Evolutionary conservation across 257 asterid genomes (phyloP).

Genomic region (Anisodus acutangulus): DNA sequence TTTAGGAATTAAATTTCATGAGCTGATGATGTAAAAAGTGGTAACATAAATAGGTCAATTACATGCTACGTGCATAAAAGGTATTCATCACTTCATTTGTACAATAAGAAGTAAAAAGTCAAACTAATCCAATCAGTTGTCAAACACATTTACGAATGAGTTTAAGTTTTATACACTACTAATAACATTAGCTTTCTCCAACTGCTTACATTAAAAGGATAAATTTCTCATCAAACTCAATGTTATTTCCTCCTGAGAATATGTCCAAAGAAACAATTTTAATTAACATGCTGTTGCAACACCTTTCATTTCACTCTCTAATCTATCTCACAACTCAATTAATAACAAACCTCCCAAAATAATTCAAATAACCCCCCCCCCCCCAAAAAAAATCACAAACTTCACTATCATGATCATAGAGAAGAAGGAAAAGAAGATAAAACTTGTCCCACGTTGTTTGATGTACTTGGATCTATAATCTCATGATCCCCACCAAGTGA

Average conservation of each 20-base stretch:
- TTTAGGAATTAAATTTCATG: no score
- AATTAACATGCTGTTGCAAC: conserved; percentile 16
- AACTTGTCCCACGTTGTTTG: conserved; percentile 50
- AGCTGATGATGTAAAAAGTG: no score
- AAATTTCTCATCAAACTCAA: conserved; percentile 12
- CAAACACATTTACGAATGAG: no score
- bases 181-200: no score
- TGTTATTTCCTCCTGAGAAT: neutral
- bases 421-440: conserved; percentile 62
- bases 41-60: no score
- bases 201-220: no score
- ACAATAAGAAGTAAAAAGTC: no score
- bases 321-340: conserved; percentile 32
- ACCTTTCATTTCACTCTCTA: conserved; percentile 27
- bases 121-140: no score
- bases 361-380: neutral
- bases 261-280: conserved; percentile 26
- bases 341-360: conserved; percentile 21
- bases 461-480: conserved; percentile 38
- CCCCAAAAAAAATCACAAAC: neutral
- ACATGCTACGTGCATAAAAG: no score
- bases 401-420: conserved; percentile 35
- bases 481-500: conserved; percentile 57
- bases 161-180: neutral
- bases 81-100: no score